phyloP scores from a whole-genome alignment of 1,284 basidiomycete genomes.

The Meira nashicola region DNA sequence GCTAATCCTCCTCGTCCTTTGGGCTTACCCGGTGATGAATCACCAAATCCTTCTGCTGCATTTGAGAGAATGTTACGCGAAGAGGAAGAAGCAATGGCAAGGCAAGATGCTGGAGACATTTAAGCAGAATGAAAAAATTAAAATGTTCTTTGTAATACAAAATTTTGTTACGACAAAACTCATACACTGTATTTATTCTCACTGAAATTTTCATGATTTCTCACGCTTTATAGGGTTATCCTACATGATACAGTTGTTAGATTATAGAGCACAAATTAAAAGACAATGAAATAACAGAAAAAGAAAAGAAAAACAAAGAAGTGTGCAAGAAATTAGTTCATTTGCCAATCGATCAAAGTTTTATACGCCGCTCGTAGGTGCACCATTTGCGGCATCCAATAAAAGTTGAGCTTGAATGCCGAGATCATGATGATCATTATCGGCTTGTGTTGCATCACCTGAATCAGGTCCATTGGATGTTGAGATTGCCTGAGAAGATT shows the following conservation, averaged over 20 bases:
- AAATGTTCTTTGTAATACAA: too few relatives aligned
- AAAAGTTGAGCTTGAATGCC: slow-evolving; percentile 9
- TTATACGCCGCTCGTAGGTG: neutral
- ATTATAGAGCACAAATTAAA: neutral
- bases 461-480: neutral
- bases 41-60: slow-evolving; percentile 28
- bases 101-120: slow-evolving; percentile 1
- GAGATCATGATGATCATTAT: neutral
- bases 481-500: neutral
- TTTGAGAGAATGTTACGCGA: slow-evolving; percentile 45
- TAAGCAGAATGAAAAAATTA: too few relatives aligned
- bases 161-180: neutral
- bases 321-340: neutral
- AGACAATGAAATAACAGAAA: neutral
- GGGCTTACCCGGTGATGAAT: slow-evolving; percentile 8
- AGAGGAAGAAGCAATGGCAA: slow-evolving; percentile 15
- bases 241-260: slow-evolving; percentile 1
- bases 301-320: neutral
- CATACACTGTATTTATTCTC: neutral
- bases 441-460: neutral
- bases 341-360: neutral
- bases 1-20: neutral
- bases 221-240: neutral
- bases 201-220: neutral
- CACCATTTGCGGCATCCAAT: slow-evolving; percentile 5